Evolutionary conservation across 2,329 filamentous ascomycete species (phyloP), one percentile per base, ranked within the genome.

Genomic region (Penicillium brasilianum): DNA sequence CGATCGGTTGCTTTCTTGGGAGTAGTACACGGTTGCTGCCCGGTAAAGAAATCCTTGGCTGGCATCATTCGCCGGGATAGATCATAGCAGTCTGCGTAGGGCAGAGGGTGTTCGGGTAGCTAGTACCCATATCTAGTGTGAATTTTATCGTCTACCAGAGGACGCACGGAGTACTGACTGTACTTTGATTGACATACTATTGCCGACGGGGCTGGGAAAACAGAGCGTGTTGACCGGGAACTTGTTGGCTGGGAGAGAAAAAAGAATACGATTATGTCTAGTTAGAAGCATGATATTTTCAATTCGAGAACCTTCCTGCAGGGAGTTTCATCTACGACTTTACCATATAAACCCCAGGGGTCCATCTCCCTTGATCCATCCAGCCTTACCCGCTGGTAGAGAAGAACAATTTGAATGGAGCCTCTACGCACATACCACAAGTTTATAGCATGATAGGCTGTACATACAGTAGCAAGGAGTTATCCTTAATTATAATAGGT

Each of bases 41-140:
- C 41, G 30, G 59, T 30, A 30, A 44, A 55, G 13, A 22, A 22
- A 36, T 30, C 18, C 59, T 61, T 55, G 50, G 59, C 50, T 55
- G 20, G 41, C 59, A 58, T 58, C 55, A 61, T 25, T 39, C 37
- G 30, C 32, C 16, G 3, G 25, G 22, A 32, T 34, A 18, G 11
- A 32, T 55, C 32, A 11, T 13, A 43, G 9, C 4, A 44, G 25
- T 9, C 18, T 55, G 41, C 7, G 22, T 10, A 13, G 41, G 34
- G 13, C n/a, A 34, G 11, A 20, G 28, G n/a, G n/a, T 48, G 25
- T 3, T 48, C n/a, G 9, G n/a, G 39, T 43, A 43, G 9, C 16
- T 22, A 9, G 13, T 43, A 20, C 18, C 39, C 20, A 43, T 20
- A 20, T 43, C 20, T 43, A 18, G 7, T 28, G 22, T 30, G 7